These are phyloP conservation scores for Penicillium italicum DNA, from an alignment of 2,329 filamentous ascomycete species.

Conservation along the genomic window DNA sequence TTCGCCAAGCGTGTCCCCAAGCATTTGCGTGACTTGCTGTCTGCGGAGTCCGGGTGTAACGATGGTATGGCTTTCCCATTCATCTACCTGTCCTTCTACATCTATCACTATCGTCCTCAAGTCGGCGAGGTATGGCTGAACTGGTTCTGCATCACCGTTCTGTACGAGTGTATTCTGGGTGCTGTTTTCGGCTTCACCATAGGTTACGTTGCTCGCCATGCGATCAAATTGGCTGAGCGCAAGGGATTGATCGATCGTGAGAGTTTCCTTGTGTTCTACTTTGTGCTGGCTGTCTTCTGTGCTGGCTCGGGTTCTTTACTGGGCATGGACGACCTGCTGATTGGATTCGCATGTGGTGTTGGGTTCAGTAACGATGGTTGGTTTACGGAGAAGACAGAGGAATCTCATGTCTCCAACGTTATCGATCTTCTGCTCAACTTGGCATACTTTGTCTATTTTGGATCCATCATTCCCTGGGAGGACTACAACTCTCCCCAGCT, in stretches of 20 bases:
- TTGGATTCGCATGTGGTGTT: constrained; percentile 94
- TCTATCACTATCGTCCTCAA: constrained; percentile 74
- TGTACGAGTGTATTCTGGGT: constrained; percentile 95
- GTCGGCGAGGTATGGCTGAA: constrained; percentile 69
- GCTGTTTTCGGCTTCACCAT: constrained; percentile 81
- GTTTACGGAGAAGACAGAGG: constrained; percentile 97
- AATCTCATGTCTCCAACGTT: constrained; percentile 98
- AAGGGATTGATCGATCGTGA: constrained; percentile 87
- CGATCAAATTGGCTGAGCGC: constrained; percentile 82
- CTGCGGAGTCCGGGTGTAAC: constrained; percentile 96
- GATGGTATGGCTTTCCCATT: constrained; percentile 99
- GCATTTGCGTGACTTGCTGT: constrained; percentile 91
- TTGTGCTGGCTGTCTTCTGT: constrained; percentile 91
- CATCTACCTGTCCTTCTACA: constrained; percentile 85
- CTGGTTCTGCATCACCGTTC: constrained; percentile 83
- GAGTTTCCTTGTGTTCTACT: constrained; percentile 98
- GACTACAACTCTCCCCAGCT: constrained; percentile 74
- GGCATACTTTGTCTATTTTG: constrained; percentile 96
- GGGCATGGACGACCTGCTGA: constrained; percentile 87
- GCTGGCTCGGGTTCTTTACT: constrained; percentile 89
- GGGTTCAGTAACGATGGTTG: constrained; percentile 99
- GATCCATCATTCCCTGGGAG: constrained; percentile 94
- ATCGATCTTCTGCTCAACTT: constrained; percentile 96
- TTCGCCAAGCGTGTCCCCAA: constrained; percentile 97
- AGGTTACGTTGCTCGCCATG: constrained; percentile 85